phyloP scores from a whole-genome alignment of 352 stramenopile genomes.

The Aphanomyces euteiches region DNA sequence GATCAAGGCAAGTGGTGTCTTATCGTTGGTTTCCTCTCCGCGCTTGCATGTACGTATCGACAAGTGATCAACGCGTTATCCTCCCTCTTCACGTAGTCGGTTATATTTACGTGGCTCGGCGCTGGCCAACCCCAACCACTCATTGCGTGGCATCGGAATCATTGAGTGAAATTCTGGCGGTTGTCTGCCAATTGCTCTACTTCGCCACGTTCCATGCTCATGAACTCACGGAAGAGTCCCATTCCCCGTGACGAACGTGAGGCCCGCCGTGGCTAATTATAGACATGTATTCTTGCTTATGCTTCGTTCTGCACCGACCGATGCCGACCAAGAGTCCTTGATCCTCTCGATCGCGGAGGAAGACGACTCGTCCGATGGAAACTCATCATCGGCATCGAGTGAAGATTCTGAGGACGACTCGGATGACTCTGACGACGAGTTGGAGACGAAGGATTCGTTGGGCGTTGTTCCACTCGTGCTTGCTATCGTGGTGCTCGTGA shows the following conservation, averaged over 20 bases:
- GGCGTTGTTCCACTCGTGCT: slow-evolving; percentile 13
- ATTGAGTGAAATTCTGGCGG: slow-evolving; percentile 71
- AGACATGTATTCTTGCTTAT: no score
- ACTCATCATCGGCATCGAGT: neutral
- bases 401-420: slow-evolving; percentile 1
- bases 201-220: slow-evolving; percentile 66
- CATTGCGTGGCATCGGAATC: slow-evolving; percentile 64
- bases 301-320: no score
- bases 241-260: no score
- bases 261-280: no score
- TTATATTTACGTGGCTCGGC: slow-evolving; percentile 10
- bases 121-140: neutral
- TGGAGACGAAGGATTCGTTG: neutral
- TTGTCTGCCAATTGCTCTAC: slow-evolving; percentile 81
- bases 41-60: slow-evolving; percentile 16
- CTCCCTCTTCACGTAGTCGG: neutral
- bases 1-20: neutral
- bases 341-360: neutral
- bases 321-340: no score
- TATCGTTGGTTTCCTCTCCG: slow-evolving; percentile 8
- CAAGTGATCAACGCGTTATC: no score
- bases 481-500: neutral
- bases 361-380: neutral
- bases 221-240: no score
- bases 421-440: neutral